phyloP scores from a whole-genome alignment of 2,329 filamentous ascomycete genomes.

The Sordariomycetes sp. region DNA sequence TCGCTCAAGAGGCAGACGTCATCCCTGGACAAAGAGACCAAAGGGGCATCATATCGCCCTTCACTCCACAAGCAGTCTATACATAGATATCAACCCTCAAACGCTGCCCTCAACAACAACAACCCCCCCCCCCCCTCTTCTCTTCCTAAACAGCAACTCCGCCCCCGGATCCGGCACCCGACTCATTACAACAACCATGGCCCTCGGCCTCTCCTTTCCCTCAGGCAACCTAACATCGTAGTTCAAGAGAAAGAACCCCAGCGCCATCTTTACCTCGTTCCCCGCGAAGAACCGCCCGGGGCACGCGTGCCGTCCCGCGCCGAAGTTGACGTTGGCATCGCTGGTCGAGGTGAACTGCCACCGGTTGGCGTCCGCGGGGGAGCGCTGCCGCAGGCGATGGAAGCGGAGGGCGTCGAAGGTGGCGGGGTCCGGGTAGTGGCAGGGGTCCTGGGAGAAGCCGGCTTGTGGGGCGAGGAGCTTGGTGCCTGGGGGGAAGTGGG shows the following conservation, averaged over 20 bases:
- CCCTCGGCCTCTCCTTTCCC: constrained; percentile 22
- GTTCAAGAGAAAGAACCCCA: constrained; percentile 25
- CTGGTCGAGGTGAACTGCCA: constrained; percentile 28
- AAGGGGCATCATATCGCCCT: no score
- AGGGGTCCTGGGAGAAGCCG: constrained; percentile 25
- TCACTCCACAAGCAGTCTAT: no score
- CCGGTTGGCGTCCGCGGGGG: constrained; percentile 21
- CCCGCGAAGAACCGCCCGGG: constrained; percentile 33
- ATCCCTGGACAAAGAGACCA: no score
- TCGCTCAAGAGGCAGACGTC: no score
- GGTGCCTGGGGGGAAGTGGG: constrained; percentile 25
- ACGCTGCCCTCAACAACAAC: no score
- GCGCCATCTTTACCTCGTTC: constrained; percentile 29
- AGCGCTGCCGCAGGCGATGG: constrained; percentile 26
- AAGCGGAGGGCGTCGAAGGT: constrained; percentile 35
- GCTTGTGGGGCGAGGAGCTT: constrained; percentile 25
- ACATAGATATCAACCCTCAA: no score
- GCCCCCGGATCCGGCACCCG: constrained; percentile 25
- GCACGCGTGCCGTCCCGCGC: constrained; percentile 31
- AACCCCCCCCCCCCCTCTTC: constrained; percentile 8
- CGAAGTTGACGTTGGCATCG: constrained; percentile 30
- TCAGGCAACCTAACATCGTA: constrained; percentile 26
- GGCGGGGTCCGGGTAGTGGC: constrained; percentile 24
- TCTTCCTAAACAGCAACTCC: constrained; percentile 24
- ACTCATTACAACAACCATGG: constrained; percentile 23